Percentiles rank a stretch among this genome's conserved stretches.
These are phyloP conservation scores for Yamadazyma insecticola DNA, from an alignment of 805 yeast genomes.

Conservation along the genomic window DNA sequence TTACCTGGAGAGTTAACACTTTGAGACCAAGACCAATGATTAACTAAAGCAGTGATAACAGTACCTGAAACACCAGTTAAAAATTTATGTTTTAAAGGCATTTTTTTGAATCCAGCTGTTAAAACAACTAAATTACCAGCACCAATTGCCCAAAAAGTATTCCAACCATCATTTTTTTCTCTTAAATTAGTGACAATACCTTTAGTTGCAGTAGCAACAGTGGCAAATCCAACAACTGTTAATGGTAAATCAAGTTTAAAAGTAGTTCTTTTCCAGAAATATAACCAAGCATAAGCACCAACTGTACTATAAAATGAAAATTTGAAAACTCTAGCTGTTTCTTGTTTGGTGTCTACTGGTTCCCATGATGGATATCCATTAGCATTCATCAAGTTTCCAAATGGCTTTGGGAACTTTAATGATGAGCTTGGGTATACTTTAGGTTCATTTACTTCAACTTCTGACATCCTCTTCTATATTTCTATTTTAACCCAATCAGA, in stretches of 20 bases:
- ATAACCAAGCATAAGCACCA: conserved; percentile 46
- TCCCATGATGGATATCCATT: conserved; percentile 43
- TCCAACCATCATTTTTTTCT: conserved; percentile 59
- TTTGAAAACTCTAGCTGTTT: conserved; percentile 44
- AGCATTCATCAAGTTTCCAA: conserved; percentile 33
- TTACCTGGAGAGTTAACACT: conserved; percentile 34
- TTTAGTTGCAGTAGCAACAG: conserved; percentile 47
- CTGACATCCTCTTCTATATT: conserved; percentile 3
- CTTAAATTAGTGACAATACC: conserved; percentile 54
- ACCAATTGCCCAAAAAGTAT: conserved; percentile 61
- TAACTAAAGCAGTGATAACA: conserved; percentile 29
- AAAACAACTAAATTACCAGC: conserved; percentile 44
- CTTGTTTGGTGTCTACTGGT: conserved; percentile 53
- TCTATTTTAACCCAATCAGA: background rate
- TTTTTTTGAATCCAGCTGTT: conserved; percentile 37
- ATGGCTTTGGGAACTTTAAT: conserved; percentile 38
- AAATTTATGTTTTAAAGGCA: conserved; percentile 39
- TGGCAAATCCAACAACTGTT: conserved; percentile 40
- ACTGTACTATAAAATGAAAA: conserved; percentile 44
- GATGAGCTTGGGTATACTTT: conserved; percentile 29
- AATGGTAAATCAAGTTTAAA: conserved; percentile 37
- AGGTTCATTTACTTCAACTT: conserved; percentile 1
- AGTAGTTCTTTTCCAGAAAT: conserved; percentile 40
- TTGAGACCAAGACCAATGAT: conserved; percentile 39
- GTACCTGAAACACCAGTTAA: conserved; percentile 40